Evolutionary conservation across 805 yeast species (phyloP), one percentile per base, ranked within the genome.

Genomic region (Starmerella khaoyaiensis): DNA sequence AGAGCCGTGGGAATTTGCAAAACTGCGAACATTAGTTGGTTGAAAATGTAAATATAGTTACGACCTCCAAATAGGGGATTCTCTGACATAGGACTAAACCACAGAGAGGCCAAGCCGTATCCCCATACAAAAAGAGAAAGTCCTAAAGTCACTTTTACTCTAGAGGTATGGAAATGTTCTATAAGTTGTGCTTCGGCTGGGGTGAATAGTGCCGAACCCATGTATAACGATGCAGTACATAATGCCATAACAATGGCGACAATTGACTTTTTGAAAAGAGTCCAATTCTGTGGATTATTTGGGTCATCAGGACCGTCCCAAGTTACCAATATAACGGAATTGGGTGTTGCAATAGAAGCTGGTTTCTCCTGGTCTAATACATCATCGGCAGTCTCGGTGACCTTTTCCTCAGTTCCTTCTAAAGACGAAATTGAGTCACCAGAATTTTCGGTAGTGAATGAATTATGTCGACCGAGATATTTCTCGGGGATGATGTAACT

Each of bases 1-100:
- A 69, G 57, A 2, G 78, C 78, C 27, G 68, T 61, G 24, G 77
- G 76, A 27, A 74, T 67, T 49, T 74, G 79, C 23, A 75, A 55
- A 8, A 69, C 55, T 35, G 62, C 53, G 45, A 70, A 74, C 3
- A 71, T 28, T 36, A 70, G 57, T 29, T 71, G 54, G 3, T 76
- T 61, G 22, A 55, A 31, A 21, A 65, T 52, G 47, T 71, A 73
- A 26, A 69, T 59, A 26, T 60, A 58, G 31, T 67, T 65, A 42
- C 78, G 61, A 4, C 77, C 77, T 5, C 55, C 53, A 12, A 70
- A 67, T 4, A 31, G 20, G 10, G 54, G 51, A 40, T 65, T 41
- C 52, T 74, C 80, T 5, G 74, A 64, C 50, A 74, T 49, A 3
- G 80, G 78, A 0, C 74, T 63, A 31, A 71, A 67, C 8, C 71